Base-by-base conservation (phyloP, 2,329 filamentous ascomycete genomes). In the Fusarium sp. region DNA sequence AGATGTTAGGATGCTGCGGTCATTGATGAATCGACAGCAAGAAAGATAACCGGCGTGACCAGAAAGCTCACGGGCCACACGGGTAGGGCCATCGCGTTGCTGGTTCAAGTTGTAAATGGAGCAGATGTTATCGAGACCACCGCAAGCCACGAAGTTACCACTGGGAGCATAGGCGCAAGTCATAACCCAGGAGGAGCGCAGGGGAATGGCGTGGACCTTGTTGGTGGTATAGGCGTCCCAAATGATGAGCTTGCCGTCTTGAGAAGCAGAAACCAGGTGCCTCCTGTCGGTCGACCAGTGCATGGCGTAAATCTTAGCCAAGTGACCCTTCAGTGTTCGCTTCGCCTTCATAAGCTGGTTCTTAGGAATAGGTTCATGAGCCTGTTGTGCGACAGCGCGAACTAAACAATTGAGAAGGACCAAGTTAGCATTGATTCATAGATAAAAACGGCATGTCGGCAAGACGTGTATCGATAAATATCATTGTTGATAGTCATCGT, bases 221-320 rank as follows among this genome's bases (percentile, higher is more conserved):
- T 99, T 98, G 72, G 96, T 98, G 74, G 95, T 98, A 86, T 99
- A 99, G 66, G 96, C 96, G 83, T 99, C 96, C 96, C 96, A 99
- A 81, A 99, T 98, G 84, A 99, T 99, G 77, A 99, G 91, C 87
- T 99, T 99, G 82, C 96, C 96, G 80, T 99, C 96, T 84, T 99
- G 96, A 77, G 96, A 99, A 73, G 96, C 96, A 18, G 96, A 98
- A 58, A 99, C 96, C 69, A 98, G 90, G 84, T 98, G 96, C 83
- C 96, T 92, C 80, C 96, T 91, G 85, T 99, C 96, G 73, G 96
- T 99, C 38, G 96, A 98, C 96, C 96, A 99, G 87, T 99, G 96
- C 96, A 99, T 99, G 79, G 96, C 96, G 84, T 99, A 99, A 79
- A 99, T 99, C 87, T 99, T 99, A 79, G 96, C 96, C 76, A 99